Evolutionary conservation across 345 rosid genomes (phyloP), one percentile per base, ranked within the genome.

Genomic region (Aethionema arabicum): DNA sequence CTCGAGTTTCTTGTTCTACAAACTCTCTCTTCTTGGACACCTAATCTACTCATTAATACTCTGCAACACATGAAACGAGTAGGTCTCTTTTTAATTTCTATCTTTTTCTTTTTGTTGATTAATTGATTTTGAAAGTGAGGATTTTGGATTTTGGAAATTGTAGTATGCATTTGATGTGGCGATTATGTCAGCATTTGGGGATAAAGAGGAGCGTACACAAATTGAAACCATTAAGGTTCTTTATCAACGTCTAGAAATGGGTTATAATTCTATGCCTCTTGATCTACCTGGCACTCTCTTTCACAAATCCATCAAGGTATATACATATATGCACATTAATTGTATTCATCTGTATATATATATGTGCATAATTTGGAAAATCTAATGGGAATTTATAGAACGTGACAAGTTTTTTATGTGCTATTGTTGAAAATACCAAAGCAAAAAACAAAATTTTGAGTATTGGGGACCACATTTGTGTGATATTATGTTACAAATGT

Each of bases 131-230:
- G 14, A 41, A 52, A 48, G 33, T 21, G 27, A 21, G 15, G 5
- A 42, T 32, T 7, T 68, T 65, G 54, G 45, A 49, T 14, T 63
- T 33, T 64, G 59, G 54, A 52, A 21, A 1, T 21, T 63, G 29
- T 62, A 89, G 99, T 93, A 85, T 77, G 95, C 99, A 67, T 87
- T 87, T 72, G 88, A 93, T 63, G 99, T 93, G 83, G 99, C 98
- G 71, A 80, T 89, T 72, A 77, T 79, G 11, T 85, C 93, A 54
- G 90, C 79, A 15, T 82, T 92, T 27, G 98, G 98, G 3, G 75
- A 65, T 36, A 78, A 75, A 70, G 73, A 73, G 72, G 82, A 77
- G 35, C 46, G 74, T 61, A 60, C 66, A 39, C 74, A 80, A 68
- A 79, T 79, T 69, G 82, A 83, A 70, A 80, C 65, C 52, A 85